phyloP scores from a whole-genome alignment of 768 basidiomycete genomes.

The Rhizopogon roseolus region DNA sequence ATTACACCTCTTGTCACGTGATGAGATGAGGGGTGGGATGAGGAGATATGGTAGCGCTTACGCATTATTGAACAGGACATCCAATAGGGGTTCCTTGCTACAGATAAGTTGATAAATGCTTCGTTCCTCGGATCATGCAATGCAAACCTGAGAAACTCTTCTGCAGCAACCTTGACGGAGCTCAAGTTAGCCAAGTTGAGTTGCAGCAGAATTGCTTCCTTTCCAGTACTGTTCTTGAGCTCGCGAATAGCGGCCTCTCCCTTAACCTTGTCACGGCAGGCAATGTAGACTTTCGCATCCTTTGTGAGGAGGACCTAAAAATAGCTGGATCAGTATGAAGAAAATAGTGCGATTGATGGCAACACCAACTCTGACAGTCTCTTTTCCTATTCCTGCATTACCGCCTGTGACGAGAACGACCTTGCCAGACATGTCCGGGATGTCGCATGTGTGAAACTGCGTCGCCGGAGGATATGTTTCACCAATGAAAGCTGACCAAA shows the following conservation, averaged over 20 bases:
- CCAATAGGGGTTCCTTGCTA: constrained; percentile 21
- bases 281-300: constrained; percentile 50
- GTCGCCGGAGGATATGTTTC: constrained; percentile 18
- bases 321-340: not conserved
- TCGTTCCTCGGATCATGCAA: not conserved
- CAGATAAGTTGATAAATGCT: too few relatives aligned
- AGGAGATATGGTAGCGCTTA: constrained; percentile 9
- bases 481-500: not conserved
- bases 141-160: constrained; percentile 33
- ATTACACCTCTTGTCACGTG: constrained; percentile 18
- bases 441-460: constrained; percentile 18
- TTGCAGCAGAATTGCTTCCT: constrained; percentile 34
- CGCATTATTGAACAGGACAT: constrained; percentile 29
- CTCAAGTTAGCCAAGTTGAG: constrained; percentile 41
- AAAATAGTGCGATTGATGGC: too few relatives aligned
- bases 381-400: constrained; percentile 44
- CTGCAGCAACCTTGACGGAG: constrained; percentile 35
- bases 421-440: constrained; percentile 30
- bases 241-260: constrained; percentile 33
- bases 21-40: not conserved
- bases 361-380: constrained; percentile 24
- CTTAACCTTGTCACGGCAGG: constrained; percentile 34
- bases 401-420: constrained; percentile 40
- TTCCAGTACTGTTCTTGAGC: constrained; percentile 38
- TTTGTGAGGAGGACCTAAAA: constrained; percentile 35